phyloP scores from a whole-genome alignment of 257 asterid species.

The Cruciata laevipes region DNA sequence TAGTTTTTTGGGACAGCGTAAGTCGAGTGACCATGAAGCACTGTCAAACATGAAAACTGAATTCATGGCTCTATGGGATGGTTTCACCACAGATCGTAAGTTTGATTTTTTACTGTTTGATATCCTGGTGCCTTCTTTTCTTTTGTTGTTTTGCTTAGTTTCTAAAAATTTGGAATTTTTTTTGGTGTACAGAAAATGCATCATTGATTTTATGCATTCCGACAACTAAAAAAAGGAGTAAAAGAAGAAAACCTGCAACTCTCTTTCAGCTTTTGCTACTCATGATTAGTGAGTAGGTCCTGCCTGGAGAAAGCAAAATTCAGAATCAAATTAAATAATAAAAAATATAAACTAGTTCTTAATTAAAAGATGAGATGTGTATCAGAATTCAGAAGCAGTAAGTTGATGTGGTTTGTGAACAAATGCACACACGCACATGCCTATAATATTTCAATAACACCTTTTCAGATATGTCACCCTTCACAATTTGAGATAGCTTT shows the following conservation, averaged over 20 bases:
- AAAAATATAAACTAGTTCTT: too few relatives aligned
- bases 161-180: neutral
- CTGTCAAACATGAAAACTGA: conserved; percentile 89
- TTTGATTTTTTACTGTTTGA: conserved; percentile 7
- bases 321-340: too few relatives aligned
- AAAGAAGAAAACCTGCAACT: too few relatives aligned
- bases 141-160: neutral
- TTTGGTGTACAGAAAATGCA: conserved; percentile 49
- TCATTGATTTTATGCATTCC: too few relatives aligned
- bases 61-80: conserved; percentile 99
- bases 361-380: too few relatives aligned
- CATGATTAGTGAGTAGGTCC: too few relatives aligned
- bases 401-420: too few relatives aligned
- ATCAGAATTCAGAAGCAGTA: too few relatives aligned
- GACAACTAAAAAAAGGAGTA: too few relatives aligned
- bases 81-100: conserved; percentile 91
- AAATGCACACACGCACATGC: conserved; percentile 5
- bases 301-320: too few relatives aligned
- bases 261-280: too few relatives aligned
- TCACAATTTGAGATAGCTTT: neutral
- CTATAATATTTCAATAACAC: neutral
- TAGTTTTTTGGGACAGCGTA: conserved; percentile 93
- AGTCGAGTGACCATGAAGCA: conserved; percentile 77
- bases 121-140: neutral
- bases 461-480: neutral